Percentiles rank a stretch among this genome's conserved stretches.
Evolutionary conservation across 345 rosid genomes (phyloP).

Genomic region (Bretschneidera sinensis): DNA sequence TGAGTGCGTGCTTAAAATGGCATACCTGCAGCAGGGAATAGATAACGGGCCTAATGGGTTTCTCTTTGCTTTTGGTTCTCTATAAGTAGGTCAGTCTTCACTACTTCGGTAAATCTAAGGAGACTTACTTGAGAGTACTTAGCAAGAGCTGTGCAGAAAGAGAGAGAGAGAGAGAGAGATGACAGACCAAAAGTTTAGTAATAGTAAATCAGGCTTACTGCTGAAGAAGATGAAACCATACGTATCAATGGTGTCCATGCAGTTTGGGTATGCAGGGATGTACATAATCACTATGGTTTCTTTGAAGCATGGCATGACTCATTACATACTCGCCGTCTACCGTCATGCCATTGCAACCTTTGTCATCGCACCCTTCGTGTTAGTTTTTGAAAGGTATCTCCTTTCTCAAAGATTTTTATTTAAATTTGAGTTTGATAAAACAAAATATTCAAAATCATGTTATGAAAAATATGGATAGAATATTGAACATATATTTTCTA

Average conservation of each 20-base stretch:
- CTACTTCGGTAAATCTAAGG: background rate
- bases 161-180: background rate
- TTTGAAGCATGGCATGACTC: slow-evolving; percentile 74
- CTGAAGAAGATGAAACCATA: slow-evolving; percentile 48
- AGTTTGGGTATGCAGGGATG: slow-evolving; percentile 91
- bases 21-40: background rate
- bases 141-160: background rate
- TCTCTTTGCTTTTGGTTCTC: background rate
- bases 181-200: background rate
- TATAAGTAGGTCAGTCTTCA: slow-evolving; percentile 31
- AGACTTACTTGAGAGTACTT: background rate
- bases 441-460: too few species aligned
- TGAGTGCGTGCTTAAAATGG: background rate
- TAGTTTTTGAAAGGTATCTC: slow-evolving; percentile 65
- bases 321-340: slow-evolving; percentile 66
- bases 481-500: too few species aligned
- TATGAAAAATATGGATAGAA: too few species aligned
- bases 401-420: background rate
- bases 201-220: background rate
- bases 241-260: slow-evolving; percentile 68
- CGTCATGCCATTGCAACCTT: slow-evolving; percentile 74
- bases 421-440: too few species aligned
- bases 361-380: slow-evolving; percentile 76
- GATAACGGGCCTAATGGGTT: too few species aligned
- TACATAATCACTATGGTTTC: slow-evolving; percentile 74